These are phyloP conservation scores for Coleophoma crateriformis DNA, from an alignment of 2,329 filamentous ascomycete genomes.

Conservation along the genomic window DNA sequence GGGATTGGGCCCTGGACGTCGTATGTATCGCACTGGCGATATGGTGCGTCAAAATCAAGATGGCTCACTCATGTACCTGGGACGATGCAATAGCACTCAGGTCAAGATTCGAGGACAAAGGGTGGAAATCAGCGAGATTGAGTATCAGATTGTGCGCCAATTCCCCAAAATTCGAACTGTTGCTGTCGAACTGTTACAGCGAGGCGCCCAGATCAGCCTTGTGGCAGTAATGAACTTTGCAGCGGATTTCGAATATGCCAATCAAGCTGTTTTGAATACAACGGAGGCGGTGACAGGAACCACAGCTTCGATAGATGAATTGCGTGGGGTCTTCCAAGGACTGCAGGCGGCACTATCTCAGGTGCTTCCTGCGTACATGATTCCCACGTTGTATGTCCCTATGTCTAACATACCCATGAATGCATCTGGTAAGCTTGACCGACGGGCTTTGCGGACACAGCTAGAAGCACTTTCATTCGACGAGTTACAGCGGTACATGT, in stretches of 20 bases:
- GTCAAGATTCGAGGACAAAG: conserved; percentile 59
- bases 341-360: conserved; percentile 1
- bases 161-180: neutral
- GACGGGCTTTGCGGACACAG: conserved; percentile 11
- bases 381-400: conserved; percentile 7
- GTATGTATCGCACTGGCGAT: conserved; percentile 58
- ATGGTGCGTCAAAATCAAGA: conserved; percentile 53
- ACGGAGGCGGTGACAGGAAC: neutral
- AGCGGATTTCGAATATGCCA: neutral
- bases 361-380: conserved; percentile 7
- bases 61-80: conserved; percentile 53
- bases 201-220: neutral
- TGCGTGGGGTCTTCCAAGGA: neutral
- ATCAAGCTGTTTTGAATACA: neutral
- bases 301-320: neutral
- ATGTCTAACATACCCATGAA: conserved; percentile 7
- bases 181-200: neutral
- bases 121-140: conserved; percentile 57
- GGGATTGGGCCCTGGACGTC: neutral
- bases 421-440: conserved; percentile 12
- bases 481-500: conserved; percentile 1
- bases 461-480: neutral
- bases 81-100: conserved; percentile 57
- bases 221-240: conserved; percentile 1
- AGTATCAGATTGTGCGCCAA: conserved; percentile 14